Conservation (phyloP, 257 asterid genomes). For the Nicotiana tomentosiformis region DNA sequence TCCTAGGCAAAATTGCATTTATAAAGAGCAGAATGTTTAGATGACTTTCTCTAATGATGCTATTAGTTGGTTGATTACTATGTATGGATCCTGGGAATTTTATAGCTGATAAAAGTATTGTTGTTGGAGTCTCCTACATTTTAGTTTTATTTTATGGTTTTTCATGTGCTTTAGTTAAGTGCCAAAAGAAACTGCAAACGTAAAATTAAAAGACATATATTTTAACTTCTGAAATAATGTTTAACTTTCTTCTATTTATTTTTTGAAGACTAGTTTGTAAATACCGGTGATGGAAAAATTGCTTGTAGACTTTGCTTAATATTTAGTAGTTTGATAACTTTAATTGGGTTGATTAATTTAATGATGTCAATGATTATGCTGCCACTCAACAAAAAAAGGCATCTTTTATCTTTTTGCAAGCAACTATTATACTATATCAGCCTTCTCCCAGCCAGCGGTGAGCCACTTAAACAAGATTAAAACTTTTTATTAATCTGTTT, state of each 20-base stretch:
- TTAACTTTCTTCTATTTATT: background rate
- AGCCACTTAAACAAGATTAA: background rate
- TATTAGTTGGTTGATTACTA: background rate
- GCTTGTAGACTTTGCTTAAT: background rate
- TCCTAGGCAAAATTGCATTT: background rate
- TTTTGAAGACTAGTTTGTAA: background rate
- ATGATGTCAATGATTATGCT: slow-evolving; percentile 6
- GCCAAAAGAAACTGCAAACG: background rate
- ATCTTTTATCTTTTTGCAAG: background rate
- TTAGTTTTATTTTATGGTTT: background rate
- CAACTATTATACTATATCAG: background rate
- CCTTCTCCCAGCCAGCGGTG: background rate
- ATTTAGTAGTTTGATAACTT: background rate
- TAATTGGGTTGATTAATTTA: slow-evolving; percentile 8
- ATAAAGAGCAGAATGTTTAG: background rate
- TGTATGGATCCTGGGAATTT: background rate
- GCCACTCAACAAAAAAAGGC: background rate
- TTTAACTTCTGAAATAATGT: background rate
- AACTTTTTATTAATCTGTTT: no score
- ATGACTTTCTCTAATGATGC: background rate
- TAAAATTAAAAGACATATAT: background rate
- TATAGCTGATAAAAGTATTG: background rate
- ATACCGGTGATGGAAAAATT: background rate
- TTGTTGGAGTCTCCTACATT: background rate
- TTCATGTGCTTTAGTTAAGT: background rate